Conservation (phyloP, 345 rosid species). For the Eutrema japonicum region DNA sequence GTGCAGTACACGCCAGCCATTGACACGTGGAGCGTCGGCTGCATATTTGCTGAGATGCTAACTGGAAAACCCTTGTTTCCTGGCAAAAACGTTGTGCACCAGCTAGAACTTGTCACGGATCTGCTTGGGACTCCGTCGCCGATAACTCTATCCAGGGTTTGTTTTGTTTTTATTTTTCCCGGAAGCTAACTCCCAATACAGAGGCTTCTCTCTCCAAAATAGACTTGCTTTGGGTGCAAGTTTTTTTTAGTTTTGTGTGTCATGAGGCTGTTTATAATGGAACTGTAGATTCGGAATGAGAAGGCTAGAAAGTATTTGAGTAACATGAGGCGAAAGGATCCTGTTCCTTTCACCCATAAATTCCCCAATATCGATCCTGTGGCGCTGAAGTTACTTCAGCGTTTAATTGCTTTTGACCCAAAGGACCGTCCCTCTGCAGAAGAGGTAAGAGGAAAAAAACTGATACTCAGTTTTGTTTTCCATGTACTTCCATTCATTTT, state of each 20-base stretch:
- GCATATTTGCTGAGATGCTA: constrained; percentile 95
- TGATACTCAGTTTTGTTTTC: background rate
- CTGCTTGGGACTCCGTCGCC: constrained; percentile 92
- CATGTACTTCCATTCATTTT: background rate
- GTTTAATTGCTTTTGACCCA: constrained; percentile 93
- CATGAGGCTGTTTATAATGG: constrained; percentile 39
- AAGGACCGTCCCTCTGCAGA: constrained; percentile 93
- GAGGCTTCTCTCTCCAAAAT: constrained; percentile 45
- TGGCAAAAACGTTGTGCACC: constrained; percentile 93
- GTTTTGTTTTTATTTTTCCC: constrained; percentile 43
- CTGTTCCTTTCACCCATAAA: constrained; percentile 62
- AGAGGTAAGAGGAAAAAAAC: constrained; percentile 57
- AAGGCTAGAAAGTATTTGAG: constrained; percentile 89
- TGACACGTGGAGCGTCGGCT: constrained; percentile 98
- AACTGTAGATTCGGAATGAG: constrained; percentile 84
- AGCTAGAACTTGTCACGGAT: constrained; percentile 92
- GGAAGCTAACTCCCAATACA: constrained; percentile 41
- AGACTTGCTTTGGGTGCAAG: constrained; percentile 42
- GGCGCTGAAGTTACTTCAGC: constrained; percentile 79
- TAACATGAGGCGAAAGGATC: constrained; percentile 73
- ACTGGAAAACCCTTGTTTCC: constrained; percentile 93
- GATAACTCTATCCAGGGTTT: constrained; percentile 78
- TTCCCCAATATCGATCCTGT: constrained; percentile 71
- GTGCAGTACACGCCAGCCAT: constrained; percentile 98
- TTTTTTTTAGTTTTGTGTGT: constrained; percentile 34